Percentiles rank a stretch among this genome's conserved stretches.
phyloP scores from a whole-genome alignment of 169 alveolate species.

The Plasmodium coatneyi region DNA sequence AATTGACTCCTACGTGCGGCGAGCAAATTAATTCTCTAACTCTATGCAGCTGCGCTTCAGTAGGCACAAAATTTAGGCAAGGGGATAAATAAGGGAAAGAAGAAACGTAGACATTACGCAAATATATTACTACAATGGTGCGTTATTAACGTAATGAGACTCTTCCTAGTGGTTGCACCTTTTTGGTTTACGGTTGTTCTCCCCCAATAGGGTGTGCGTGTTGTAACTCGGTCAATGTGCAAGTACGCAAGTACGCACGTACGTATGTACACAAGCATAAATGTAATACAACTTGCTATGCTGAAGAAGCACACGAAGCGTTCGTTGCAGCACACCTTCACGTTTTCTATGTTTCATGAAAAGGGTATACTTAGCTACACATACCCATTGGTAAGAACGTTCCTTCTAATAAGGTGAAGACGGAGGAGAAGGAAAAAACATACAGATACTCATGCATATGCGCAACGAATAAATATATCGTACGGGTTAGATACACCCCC shows the following conservation, averaged over 20 bases:
- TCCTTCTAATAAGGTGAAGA: background rate
- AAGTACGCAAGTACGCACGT: background rate
- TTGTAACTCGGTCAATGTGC: background rate
- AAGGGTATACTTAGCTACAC: background rate
- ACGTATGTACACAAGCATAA: background rate
- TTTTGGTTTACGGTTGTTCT: background rate
- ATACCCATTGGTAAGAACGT: background rate
- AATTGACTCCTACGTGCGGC: background rate
- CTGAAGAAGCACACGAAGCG: background rate
- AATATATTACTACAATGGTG: background rate
- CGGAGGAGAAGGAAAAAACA: background rate
- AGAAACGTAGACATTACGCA: background rate
- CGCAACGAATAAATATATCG: background rate
- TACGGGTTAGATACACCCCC: background rate
- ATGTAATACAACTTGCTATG: background rate
- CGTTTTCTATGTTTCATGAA: slow-evolving; percentile 1
- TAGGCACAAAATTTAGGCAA: background rate
- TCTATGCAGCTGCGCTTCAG: background rate
- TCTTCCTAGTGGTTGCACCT: background rate
- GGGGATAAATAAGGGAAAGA: background rate
- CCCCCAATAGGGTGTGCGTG: background rate
- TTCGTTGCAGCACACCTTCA: background rate
- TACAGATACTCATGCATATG: background rate
- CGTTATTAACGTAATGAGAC: background rate
- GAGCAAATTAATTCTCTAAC: background rate